Conservation (phyloP, 768 basidiomycete species). For the Chalciporus pseudorubinellus region DNA sequence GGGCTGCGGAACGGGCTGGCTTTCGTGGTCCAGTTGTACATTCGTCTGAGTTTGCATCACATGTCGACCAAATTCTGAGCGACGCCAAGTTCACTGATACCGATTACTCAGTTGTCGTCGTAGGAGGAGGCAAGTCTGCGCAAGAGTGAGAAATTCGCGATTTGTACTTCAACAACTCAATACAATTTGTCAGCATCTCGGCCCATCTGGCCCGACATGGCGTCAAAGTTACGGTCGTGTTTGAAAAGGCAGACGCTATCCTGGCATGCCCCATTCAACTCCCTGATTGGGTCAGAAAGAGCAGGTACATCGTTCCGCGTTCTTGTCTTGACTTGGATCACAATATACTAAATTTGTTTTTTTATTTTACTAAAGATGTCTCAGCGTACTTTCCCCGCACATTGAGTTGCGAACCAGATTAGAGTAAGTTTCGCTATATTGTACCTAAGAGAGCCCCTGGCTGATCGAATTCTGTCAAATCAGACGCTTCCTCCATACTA, state of each 20-base stretch:
- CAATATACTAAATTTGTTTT: no score
- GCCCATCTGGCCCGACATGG: slow-evolving; percentile 50
- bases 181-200: slow-evolving; percentile 37
- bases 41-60: slow-evolving; percentile 45
- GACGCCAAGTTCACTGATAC: slow-evolving; percentile 17
- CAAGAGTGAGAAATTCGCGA: slow-evolving; percentile 43
- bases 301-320: slow-evolving; percentile 40
- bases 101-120: slow-evolving; percentile 40
- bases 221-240: slow-evolving; percentile 48
- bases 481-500: slow-evolving; percentile 60
- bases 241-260: slow-evolving; percentile 50
- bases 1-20: slow-evolving; percentile 35
- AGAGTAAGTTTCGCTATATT: slow-evolving; percentile 41
- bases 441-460: not conserved
- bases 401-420: slow-evolving; percentile 46
- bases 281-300: slow-evolving; percentile 56
- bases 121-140: slow-evolving; percentile 68
- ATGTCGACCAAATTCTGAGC: slow-evolving; percentile 41
- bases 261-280: slow-evolving; percentile 46
- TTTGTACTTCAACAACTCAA: not conserved
- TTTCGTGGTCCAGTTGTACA: slow-evolving; percentile 53
- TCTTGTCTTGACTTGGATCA: not conserved
- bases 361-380: slow-evolving; percentile 46
- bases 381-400: slow-evolving; percentile 49
- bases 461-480: slow-evolving; percentile 15